Percentiles rank a stretch among this genome's conserved stretches.
Evolutionary conservation across 257 asterid species (phyloP).

Genomic region (Solanum virginianum): DNA sequence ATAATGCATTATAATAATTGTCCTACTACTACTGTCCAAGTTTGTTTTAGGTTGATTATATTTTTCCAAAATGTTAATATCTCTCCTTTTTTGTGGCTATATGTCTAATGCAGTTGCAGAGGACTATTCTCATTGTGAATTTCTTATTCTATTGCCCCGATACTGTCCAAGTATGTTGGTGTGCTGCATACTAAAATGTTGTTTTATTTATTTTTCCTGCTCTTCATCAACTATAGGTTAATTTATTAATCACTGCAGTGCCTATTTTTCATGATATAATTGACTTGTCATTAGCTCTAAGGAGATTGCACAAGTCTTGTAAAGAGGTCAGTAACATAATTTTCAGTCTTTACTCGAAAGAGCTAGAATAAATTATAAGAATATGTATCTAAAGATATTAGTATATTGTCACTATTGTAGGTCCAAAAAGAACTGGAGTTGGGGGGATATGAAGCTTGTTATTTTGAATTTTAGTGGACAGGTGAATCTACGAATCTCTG

Average conservation of each 20-base stretch:
- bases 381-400: background rate
- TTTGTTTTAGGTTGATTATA: background rate
- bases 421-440: conserved; percentile 79
- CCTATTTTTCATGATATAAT: conserved; percentile 94
- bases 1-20: background rate
- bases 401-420: conserved; percentile 25
- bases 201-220: background rate
- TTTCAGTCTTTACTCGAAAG: background rate
- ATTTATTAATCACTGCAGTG: conserved; percentile 37
- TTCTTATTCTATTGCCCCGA: conserved; percentile 92
- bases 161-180: conserved; percentile 82
- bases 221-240: background rate
- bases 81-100: background rate
- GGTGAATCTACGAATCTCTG: conserved; percentile 24
- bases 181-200: background rate
- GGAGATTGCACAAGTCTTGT: conserved; percentile 80
- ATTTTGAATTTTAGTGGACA: conserved; percentile 98
- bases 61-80: background rate
- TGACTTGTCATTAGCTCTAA: conserved; percentile 92
- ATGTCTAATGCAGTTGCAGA: conserved; percentile 65
- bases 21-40: background rate
- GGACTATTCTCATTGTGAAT: conserved; percentile 96
- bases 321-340: conserved; percentile 40
- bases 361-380: background rate
- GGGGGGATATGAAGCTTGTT: conserved; percentile 63